Evolutionary conservation across 177 flowering plant species (phyloP), one percentile per base, ranked within the genome.

Genomic region (Tripterygium wilfordii): DNA sequence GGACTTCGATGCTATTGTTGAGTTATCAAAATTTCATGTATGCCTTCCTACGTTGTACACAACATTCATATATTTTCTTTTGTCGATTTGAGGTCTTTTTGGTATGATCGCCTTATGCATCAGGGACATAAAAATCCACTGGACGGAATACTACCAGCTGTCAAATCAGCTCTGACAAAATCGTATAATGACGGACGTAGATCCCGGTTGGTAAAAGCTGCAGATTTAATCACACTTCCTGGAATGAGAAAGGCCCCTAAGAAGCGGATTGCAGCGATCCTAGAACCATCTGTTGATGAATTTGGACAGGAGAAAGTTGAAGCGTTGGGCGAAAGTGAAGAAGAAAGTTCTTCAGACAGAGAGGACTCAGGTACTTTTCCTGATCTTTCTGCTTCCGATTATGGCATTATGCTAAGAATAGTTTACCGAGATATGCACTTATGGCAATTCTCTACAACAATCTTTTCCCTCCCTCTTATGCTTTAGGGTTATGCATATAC

Each of bases 161-260:
- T 86, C 6, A 92, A 92, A 68, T 65, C 88, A 62, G 96, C 99
- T 39, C 60, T 92, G n/a, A 89, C 97, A 20, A 86, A 62, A 58
- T 88, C 94, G 54, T 89, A 89, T 65, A 89, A 86, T 55, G 80
- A 84, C 67, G 82, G 81, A 38, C 80, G 89, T 62, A 78, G 67
- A 31, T 63, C 71, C 10, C 79, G 82, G 42, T 72, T 79, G 56
- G 76, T 84, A 19, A 72, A 86, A 41, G 68, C 85, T 50, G 94
- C 99, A 33, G 99, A 92, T 65, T 46, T 84, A 36, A 69, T 89
- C 42, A 64, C 78, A 4, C 79, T 89, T 61, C 97, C 97, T 40
- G 99, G 97, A 30, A 53, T 77, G 8, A 88, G 86, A 37, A 92
- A 88, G 67, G 85, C 79, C 25, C 94, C 92, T 23, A 89, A 83